Conservation (phyloP, 345 rosid genomes). For the Salix brachista region DNA sequence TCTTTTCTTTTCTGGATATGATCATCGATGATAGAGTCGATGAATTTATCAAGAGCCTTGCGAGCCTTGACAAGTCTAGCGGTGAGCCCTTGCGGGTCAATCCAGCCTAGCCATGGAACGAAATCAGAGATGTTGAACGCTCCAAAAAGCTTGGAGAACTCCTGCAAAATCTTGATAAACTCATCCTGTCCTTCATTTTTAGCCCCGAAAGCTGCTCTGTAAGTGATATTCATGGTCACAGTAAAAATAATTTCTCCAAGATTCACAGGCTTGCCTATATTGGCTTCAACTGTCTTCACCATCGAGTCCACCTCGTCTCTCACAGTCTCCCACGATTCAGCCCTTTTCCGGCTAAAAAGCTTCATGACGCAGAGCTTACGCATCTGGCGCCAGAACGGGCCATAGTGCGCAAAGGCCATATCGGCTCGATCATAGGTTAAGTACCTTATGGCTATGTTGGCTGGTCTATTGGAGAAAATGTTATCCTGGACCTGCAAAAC, state of each 20-base stretch:
- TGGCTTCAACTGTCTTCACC: constrained; percentile 38
- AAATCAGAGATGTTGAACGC: constrained; percentile 88
- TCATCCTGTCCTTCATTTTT: constrained; percentile 63
- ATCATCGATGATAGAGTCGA: constrained; percentile 69
- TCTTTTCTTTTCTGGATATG: constrained; percentile 50
- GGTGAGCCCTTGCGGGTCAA: constrained; percentile 68
- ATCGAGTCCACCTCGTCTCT: constrained; percentile 70
- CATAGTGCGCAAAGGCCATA: constrained; percentile 96
- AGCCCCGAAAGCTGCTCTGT: constrained; percentile 79
- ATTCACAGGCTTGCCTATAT: constrained; percentile 51
- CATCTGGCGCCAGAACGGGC: constrained; percentile 98
- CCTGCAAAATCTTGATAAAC: constrained; percentile 74
- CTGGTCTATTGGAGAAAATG: constrained; percentile 81
- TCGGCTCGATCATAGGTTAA: constrained; percentile 88
- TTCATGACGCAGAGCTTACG: constrained; percentile 84
- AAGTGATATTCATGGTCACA: constrained; percentile 67
- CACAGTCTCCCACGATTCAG: constrained; percentile 91
- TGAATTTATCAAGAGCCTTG: constrained; percentile 57
- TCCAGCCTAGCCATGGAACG: constrained; percentile 61
- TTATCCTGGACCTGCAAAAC: constrained; percentile 87
- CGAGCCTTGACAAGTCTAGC: constrained; percentile 62
- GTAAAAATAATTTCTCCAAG: constrained; percentile 71
- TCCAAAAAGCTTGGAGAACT: constrained; percentile 90
- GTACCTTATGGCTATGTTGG: constrained; percentile 71
- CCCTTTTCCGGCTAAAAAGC: constrained; percentile 86